Evolutionary conservation across 139 green algal species (phyloP), one percentile per base, ranked within the genome.

Genomic region (Chlamydomonas sp.): DNA sequence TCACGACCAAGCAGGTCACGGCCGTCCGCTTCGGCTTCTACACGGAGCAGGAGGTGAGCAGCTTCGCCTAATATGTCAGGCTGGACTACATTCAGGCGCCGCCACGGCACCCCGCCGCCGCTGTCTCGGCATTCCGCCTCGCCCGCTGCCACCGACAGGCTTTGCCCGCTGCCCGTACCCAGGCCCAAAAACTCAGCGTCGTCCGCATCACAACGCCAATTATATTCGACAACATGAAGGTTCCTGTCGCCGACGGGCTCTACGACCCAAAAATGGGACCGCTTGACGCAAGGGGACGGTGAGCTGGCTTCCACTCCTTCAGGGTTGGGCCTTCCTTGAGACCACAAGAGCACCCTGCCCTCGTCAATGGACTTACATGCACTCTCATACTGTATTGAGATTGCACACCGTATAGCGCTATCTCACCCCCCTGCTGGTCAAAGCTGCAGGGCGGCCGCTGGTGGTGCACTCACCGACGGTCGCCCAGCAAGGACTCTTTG

Each of bases 221-320:
- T 31, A 94, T 97, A 7, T 98, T 97, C 67, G 96, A 99, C 85
- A 96, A 95, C 78, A 84, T 97, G 49, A 95, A 94, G 64, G 95
- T 97, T 78, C 86, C 97, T 5, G 84, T 98, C 1, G 76, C 88
- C 18, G 93, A 95, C 8, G 98, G 98, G 7, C 94, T 99, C 12
- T 99, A 99, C 84, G 98, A 99, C 89, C 86, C 94, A 1, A 94
- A 95, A 0, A 83, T 99, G 78, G 98, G 98, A 0, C 97, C 98
- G 12, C 88, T 97, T 10, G 97, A 99, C 62, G 16, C 61, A 0
- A 77, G 90, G 4, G 93, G 86, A 59, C 91, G 88, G 96, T 97
- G 85, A 77, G 89, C 68, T 49, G 31, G 31, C 31, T 49, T 49
- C 31, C 31, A 49, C 31, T 49, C 31, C 31, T 49, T 49, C 31